Percentiles rank a stretch among this genome's conserved stretches.
phyloP scores from a whole-genome alignment of 139 green algal species.

The Spirogloea muscicola region DNA sequence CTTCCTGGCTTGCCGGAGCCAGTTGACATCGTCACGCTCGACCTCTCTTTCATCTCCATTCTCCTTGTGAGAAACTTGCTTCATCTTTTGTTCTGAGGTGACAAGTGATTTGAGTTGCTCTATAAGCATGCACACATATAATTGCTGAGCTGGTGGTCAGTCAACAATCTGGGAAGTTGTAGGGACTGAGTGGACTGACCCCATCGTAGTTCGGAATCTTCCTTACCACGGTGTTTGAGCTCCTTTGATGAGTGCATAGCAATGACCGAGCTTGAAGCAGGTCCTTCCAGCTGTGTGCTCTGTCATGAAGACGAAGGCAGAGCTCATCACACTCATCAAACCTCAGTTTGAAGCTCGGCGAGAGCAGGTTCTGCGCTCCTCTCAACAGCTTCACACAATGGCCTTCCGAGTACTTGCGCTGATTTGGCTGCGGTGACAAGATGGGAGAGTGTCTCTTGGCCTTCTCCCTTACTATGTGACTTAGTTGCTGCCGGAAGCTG shows the following conservation, averaged over 20 bases:
- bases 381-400: neutral
- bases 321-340: slow-evolving; percentile 90
- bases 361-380: slow-evolving; percentile 54
- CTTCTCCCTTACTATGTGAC: neutral
- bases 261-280: too few relatives aligned
- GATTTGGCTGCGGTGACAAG: neutral
- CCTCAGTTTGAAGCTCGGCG: slow-evolving; percentile 95
- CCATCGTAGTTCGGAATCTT: too few relatives aligned
- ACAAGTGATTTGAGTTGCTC: too few relatives aligned
- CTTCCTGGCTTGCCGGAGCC: slow-evolving; percentile 61
- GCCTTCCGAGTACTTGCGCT: neutral
- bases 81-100: slow-evolving; percentile 4
- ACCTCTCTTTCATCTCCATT: slow-evolving; percentile 95
- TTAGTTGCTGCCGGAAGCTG: neutral
- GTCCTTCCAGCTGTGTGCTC: slow-evolving; percentile 60
- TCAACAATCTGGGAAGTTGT: too few relatives aligned
- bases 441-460: neutral
- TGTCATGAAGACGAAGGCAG: slow-evolving; percentile 53
- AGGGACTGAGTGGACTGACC: too few relatives aligned
- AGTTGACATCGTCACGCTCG: slow-evolving; percentile 78
- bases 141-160: too few relatives aligned
- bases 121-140: neutral
- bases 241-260: too few relatives aligned
- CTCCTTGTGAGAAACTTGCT: slow-evolving; percentile 49
- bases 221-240: too few relatives aligned